Conservation (phyloP, 129 eudicot species). For the Solidago caesia region DNA sequence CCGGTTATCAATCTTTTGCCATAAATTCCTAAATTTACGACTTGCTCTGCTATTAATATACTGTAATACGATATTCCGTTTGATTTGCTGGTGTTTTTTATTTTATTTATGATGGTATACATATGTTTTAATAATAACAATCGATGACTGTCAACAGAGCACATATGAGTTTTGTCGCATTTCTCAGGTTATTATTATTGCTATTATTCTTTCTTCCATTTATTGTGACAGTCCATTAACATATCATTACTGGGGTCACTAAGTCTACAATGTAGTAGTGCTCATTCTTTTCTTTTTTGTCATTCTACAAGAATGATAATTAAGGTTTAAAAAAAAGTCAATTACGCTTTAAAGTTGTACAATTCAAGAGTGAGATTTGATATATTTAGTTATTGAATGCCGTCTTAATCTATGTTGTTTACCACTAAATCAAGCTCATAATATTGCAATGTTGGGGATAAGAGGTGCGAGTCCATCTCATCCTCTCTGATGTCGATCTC, state of each 20-base stretch:
- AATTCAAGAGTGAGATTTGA: not conserved
- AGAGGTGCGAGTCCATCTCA: not conserved
- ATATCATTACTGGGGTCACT: not conserved
- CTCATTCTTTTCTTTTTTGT: not conserved
- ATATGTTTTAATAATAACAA: no score
- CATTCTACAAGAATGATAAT: not conserved
- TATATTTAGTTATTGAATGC: not conserved
- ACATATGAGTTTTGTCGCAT: not conserved
- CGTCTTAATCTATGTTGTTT: conserved; percentile 17
- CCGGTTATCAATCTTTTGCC: no score
- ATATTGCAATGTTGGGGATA: not conserved
- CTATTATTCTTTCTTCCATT: not conserved
- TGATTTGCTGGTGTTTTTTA: no score
- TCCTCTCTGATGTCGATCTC: conserved; percentile 6
- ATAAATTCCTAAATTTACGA: no score
- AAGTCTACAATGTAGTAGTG: not conserved
- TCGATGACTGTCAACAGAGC: not conserved
- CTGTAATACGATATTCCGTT: no score
- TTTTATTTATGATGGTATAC: no score
- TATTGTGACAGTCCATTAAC: conserved; percentile 1
- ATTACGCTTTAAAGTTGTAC: conserved; percentile 2
- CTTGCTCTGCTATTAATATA: no score
- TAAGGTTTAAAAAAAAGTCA: not conserved
- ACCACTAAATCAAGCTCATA: not conserved
- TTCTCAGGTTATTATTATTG: not conserved